These are phyloP conservation scores for Narthecium ossifragum DNA, from an alignment of 106 monocot genomes.

Conservation along the genomic window DNA sequence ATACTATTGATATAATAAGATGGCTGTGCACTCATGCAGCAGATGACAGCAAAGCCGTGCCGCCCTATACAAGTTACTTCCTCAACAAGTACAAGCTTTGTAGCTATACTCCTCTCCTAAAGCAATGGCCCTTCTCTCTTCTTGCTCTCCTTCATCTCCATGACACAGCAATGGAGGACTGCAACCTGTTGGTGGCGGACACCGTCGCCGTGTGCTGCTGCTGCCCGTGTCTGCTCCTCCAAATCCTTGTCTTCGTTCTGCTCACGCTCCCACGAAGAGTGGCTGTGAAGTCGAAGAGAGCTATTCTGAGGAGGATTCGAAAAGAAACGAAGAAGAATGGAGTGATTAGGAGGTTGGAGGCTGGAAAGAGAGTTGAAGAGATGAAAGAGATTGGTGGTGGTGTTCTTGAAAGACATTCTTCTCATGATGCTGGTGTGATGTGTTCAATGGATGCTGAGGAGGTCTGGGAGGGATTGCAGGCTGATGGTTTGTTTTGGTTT, in stretches of 20 bases:
- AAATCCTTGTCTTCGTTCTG: slow-evolving; percentile 31
- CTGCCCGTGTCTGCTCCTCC: slow-evolving; percentile 39
- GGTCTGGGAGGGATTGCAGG: slow-evolving; percentile 18
- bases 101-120: not conserved
- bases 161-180: slow-evolving; percentile 8
- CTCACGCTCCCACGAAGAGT: slow-evolving; percentile 22
- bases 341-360: not conserved
- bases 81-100: not conserved
- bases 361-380: not conserved
- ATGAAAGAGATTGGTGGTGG: not conserved
- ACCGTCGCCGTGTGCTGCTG: slow-evolving; percentile 37
- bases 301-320: slow-evolving; percentile 13
- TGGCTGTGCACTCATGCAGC: not conserved
- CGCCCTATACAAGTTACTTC: slow-evolving; percentile 1
- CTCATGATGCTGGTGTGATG: slow-evolving; percentile 1
- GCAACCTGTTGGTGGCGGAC: slow-evolving; percentile 24
- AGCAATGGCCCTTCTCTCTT: not conserved
- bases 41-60: not conserved
- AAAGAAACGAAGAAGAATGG: not conserved
- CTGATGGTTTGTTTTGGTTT: slow-evolving; percentile 35
- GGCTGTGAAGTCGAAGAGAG: slow-evolving; percentile 20
- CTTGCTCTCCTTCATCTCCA: not conserved
- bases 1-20: not conserved
- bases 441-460: slow-evolving; percentile 13
- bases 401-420: too few relatives aligned